A percentile compares a stretch with the other conserved stretches of the same genome.
These are phyloP conservation scores for Rhizoctonia solani DNA, from an alignment of 1,284 basidiomycete species.

Conservation along the genomic window DNA sequence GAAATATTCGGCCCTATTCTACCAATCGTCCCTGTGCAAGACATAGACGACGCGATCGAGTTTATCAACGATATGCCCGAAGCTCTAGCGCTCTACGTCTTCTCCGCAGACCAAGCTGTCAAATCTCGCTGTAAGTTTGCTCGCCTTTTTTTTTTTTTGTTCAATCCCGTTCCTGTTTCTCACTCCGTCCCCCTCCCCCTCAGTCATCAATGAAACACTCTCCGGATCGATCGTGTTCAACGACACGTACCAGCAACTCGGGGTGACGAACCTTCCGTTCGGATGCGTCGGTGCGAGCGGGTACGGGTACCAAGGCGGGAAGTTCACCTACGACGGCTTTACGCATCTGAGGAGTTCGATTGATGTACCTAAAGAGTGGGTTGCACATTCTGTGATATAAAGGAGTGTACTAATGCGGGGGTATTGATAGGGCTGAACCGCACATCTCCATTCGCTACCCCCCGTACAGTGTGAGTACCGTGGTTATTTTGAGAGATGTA, in stretches of 20 bases:
- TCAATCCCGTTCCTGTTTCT: neutral
- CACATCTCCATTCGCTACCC: constrained; percentile 34
- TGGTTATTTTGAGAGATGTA: too few species aligned
- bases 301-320: constrained; percentile 36
- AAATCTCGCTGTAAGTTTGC: constrained; percentile 32
- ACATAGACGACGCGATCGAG: constrained; percentile 36
- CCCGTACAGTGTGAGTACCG: constrained; percentile 29
- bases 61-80: constrained; percentile 37
- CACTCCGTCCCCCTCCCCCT: too few species aligned
- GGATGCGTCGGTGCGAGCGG: constrained; percentile 38
- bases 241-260: constrained; percentile 37
- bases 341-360: constrained; percentile 33
- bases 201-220: constrained; percentile 35
- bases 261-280: constrained; percentile 38
- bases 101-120: constrained; percentile 33
- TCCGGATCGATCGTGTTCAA: constrained; percentile 38
- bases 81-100: constrained; percentile 36
- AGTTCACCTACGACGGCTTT: constrained; percentile 35
- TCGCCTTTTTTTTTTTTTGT: neutral
- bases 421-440: constrained; percentile 24
- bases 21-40: constrained; percentile 36
- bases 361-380: constrained; percentile 36
- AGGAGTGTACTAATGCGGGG: neutral
- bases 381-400: neutral
- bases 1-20: constrained; percentile 38